Base-by-base conservation (phyloP, 768 basidiomycete genomes). In the Lactarius vividus region DNA sequence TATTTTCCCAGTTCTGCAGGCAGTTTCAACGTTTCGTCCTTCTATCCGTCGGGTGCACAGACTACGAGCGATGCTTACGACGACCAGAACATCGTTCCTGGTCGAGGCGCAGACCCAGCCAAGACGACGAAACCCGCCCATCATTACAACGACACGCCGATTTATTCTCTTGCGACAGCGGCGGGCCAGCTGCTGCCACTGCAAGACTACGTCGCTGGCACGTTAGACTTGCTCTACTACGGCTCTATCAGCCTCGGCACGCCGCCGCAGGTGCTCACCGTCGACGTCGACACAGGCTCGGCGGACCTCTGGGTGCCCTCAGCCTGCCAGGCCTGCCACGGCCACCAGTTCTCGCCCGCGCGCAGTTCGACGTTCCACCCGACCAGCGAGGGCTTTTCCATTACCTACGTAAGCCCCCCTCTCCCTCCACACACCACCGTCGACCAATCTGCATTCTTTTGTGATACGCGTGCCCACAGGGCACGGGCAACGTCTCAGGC, bases 221-320 rank as follows among this genome's bases (percentile, higher is more conserved):
- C 64, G 31, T 68, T 80, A 52, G 83, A 85, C 64, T 66, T 82
- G 33, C 73, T 82, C 61, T 87, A 86, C 71, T 84, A 81, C 61
- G 83, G 81, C 2, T 65, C 72, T 10, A 61, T 87, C 56, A 40
- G 68, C 6, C 78, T 90, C 59, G 89, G 89, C 11, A 85, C 85
- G 20, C 82, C 83, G 1, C 69, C 76, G 0, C 87, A 88, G 73
- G 60, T 68, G 26, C 70, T 89, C 20, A 77, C 79, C 2, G 80
- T 89, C 39, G 83, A 87, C 73, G 77, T 89, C 68, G 89, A 91
- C 73, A 89, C 88, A 3, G 87, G 88, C 58, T 86, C 84, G 8
- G 78, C 83, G 39, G 89, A 91, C 72, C 77, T 87, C n/a, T 89
- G 88, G 85, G 73, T 82, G 23, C 79, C 82, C 33, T 73, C 75